These are phyloP conservation scores for Daedaleopsis nitida DNA, from an alignment of 768 basidiomycete genomes.

Conservation along the genomic window DNA sequence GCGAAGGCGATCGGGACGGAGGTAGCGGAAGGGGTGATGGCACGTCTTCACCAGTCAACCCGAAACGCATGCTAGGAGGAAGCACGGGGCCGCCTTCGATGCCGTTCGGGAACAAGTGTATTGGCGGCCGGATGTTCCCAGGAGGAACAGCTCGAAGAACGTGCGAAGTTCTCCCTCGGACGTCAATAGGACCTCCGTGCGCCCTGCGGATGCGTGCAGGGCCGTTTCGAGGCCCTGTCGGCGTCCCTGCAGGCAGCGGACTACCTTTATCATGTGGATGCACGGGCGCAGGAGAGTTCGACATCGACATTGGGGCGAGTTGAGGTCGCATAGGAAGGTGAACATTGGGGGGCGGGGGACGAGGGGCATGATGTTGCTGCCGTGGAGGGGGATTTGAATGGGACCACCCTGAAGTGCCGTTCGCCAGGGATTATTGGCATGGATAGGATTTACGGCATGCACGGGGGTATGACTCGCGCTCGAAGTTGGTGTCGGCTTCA, in stretches of 20 bases:
- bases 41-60: background rate
- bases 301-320: slow-evolving; percentile 14
- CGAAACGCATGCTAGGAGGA: slow-evolving; percentile 11
- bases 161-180: slow-evolving; percentile 23
- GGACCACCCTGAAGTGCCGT: slow-evolving; percentile 9
- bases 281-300: slow-evolving; percentile 7
- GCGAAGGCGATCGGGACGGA: slow-evolving; percentile 43
- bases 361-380: background rate
- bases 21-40: slow-evolving; percentile 11
- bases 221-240: slow-evolving; percentile 11
- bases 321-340: slow-evolving; percentile 20
- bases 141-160: slow-evolving; percentile 15
- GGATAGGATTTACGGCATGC: slow-evolving; percentile 12
- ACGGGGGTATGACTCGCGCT: slow-evolving; percentile 23
- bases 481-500: slow-evolving; percentile 18
- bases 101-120: slow-evolving; percentile 30
- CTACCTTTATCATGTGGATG: slow-evolving; percentile 15
- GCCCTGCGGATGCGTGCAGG: slow-evolving; percentile 27
- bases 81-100: slow-evolving; percentile 14
- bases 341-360: slow-evolving; percentile 9
- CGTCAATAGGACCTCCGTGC: slow-evolving; percentile 9
- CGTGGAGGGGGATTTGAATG: background rate
- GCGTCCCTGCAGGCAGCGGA: slow-evolving; percentile 1
- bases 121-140: slow-evolving; percentile 22
- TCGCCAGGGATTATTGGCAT: slow-evolving; percentile 19